Evolutionary conservation across 2,329 filamentous ascomycete species (phyloP).

Genomic region (Colletotrichum salicis): DNA sequence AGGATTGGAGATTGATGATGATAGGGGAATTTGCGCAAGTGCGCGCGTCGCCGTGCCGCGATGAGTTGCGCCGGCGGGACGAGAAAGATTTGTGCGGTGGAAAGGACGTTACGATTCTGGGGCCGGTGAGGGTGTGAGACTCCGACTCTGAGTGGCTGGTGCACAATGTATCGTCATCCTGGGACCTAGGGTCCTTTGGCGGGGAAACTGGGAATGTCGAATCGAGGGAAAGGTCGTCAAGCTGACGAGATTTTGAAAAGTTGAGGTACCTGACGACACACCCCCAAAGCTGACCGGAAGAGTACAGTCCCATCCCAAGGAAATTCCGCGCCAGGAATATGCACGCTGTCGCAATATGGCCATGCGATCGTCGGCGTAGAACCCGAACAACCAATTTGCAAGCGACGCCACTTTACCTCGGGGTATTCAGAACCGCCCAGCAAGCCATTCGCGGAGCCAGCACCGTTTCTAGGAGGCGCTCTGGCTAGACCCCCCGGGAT

Average conservation of each 20-base stretch:
- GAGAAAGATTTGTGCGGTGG: slow-evolving; percentile 10
- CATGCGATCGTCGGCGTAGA: slow-evolving; percentile 30
- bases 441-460: slow-evolving; percentile 1
- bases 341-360: slow-evolving; percentile 32
- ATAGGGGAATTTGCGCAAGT: slow-evolving; percentile 15
- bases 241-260: slow-evolving; percentile 8
- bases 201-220: not conserved
- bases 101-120: slow-evolving; percentile 9
- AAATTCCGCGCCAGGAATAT: slow-evolving; percentile 27
- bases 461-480: not conserved
- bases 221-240: not conserved
- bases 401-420: slow-evolving; percentile 16
- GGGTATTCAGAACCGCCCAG: slow-evolving; percentile 27
- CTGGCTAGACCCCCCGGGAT: not conserved
- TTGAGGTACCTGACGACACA: slow-evolving; percentile 15
- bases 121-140: slow-evolving; percentile 4
- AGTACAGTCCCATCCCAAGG: slow-evolving; percentile 11
- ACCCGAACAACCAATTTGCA: slow-evolving; percentile 23
- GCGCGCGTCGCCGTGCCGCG: not conserved
- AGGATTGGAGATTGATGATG: slow-evolving; percentile 15
- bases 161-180: slow-evolving; percentile 12
- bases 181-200: slow-evolving; percentile 17
- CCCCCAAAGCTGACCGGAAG: not conserved
- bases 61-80: slow-evolving; percentile 3
- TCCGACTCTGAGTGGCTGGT: slow-evolving; percentile 29